A percentile compares a stretch with the other conserved stretches of the same genome.
These are phyloP conservation scores for Takakia lepidozioides DNA, from an alignment of 225 moss, liverwort and hornwort genomes.

Conservation along the genomic window DNA sequence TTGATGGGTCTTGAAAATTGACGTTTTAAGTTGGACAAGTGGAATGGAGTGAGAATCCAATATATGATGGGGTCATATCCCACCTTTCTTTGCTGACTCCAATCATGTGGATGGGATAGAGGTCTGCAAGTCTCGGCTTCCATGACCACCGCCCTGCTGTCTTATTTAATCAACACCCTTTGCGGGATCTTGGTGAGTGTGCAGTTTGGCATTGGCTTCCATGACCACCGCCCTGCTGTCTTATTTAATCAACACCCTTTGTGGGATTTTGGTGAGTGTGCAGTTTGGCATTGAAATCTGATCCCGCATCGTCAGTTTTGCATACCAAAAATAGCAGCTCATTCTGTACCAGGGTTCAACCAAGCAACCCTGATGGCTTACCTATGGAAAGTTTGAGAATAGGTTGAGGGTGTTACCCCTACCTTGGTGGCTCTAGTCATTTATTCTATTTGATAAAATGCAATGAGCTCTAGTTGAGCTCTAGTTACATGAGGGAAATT, in stretches of 20 bases:
- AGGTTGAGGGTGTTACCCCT: conserved; percentile 1
- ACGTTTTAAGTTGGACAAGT: too few relatives aligned
- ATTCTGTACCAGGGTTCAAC: conserved; percentile 1
- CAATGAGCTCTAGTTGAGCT: conserved; percentile 1
- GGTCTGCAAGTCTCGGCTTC: too few relatives aligned
- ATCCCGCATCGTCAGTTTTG: conserved; percentile 1
- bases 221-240: too few relatives aligned
- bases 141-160: too few relatives aligned
- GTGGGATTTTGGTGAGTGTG: conserved; percentile 6
- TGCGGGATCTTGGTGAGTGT: conserved; percentile 4
- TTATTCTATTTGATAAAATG: conserved; percentile 1
- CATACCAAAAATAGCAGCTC: conserved; percentile 6
- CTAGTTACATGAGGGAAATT: not conserved
- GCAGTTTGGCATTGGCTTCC: too few relatives aligned
- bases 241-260: not conserved
- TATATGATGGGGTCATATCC: too few relatives aligned
- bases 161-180: not conserved
- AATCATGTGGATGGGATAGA: too few relatives aligned
- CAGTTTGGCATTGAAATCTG: not conserved
- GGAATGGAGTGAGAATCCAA: too few relatives aligned
- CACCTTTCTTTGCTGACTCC: too few relatives aligned
- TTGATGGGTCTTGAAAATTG: too few relatives aligned
- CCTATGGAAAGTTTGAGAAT: conserved; percentile 6
- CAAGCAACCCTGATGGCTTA: conserved; percentile 5
- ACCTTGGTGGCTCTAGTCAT: conserved; percentile 5